phyloP scores from a whole-genome alignment of 2,329 filamentous ascomycete genomes.

The Pseudogymnoascus sp. region DNA sequence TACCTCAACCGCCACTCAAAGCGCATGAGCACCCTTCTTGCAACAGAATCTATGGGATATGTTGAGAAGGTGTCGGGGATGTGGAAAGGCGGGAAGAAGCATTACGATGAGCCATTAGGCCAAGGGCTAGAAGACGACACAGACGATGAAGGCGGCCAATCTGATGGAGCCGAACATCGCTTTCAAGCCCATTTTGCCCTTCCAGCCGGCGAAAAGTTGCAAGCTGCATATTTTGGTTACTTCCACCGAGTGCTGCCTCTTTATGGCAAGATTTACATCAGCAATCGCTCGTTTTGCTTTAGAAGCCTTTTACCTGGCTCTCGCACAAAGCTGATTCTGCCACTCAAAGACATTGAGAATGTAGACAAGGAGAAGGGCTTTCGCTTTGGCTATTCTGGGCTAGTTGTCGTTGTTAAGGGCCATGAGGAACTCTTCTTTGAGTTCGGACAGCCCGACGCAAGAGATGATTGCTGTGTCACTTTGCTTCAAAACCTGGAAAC shows the following conservation, averaged over 20 bases:
- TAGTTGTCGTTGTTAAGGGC: slow-evolving; percentile 87
- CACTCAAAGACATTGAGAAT: slow-evolving; percentile 85
- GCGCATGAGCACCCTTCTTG: slow-evolving; percentile 73
- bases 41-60: slow-evolving; percentile 91
- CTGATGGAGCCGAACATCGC: slow-evolving; percentile 64
- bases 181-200: slow-evolving; percentile 88
- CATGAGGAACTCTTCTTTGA: slow-evolving; percentile 97
- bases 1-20: slow-evolving; percentile 75
- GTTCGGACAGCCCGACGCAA: slow-evolving; percentile 67
- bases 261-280: slow-evolving; percentile 95
- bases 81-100: slow-evolving; percentile 85
- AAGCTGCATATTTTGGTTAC: slow-evolving; percentile 87
- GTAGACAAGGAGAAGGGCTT: slow-evolving; percentile 94
- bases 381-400: slow-evolving; percentile 79
- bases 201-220: slow-evolving; percentile 73
- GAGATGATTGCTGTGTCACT: slow-evolving; percentile 85
- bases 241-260: slow-evolving; percentile 84
- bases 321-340: slow-evolving; percentile 85
- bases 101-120: slow-evolving; percentile 64
- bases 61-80: slow-evolving; percentile 95
- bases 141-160: slow-evolving; percentile 53
- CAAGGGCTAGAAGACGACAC: slow-evolving; percentile 49
- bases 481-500: slow-evolving; percentile 71
- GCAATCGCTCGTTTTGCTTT: slow-evolving; percentile 83
- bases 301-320: slow-evolving; percentile 84